Evolutionary conservation across 2,329 filamentous ascomycete species (phyloP).

Genomic region (Calonectria leucothoes): DNA sequence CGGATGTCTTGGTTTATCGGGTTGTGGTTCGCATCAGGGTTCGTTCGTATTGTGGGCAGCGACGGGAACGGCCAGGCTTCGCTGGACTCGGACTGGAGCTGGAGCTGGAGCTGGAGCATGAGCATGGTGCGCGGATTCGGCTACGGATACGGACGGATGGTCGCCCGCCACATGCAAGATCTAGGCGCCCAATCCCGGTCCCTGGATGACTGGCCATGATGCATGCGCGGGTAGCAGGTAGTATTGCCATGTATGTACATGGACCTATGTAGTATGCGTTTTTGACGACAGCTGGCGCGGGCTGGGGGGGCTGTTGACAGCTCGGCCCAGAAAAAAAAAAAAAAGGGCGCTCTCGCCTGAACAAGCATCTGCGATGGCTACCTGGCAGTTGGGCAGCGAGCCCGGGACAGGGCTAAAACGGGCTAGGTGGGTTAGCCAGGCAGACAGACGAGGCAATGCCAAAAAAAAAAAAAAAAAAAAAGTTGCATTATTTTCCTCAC

Average conservation of each 20-base stretch:
- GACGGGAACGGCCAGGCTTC: background rate
- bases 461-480: background rate
- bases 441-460: background rate
- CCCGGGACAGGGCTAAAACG: background rate
- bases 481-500: background rate
- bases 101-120: background rate
- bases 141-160: background rate
- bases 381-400: background rate
- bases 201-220: background rate
- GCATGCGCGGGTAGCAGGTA: background rate
- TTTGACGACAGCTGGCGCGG: background rate
- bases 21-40: background rate
- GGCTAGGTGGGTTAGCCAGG: background rate
- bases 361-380: background rate
- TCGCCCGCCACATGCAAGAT: constrained; percentile 1
- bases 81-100: no score
- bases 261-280: no score
- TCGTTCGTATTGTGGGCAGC: background rate
- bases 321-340: constrained; percentile 4
- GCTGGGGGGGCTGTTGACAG: background rate
- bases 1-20: no score
- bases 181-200: background rate
- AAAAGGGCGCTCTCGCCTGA: background rate
- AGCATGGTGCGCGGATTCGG: background rate
- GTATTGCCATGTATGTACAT: no score